A percentile compares a stretch with the other conserved stretches of the same genome.
These are phyloP conservation scores for thale cress (Arabidopsis thaliana) DNA, from an alignment of 345 rosid genomes.

Conservation along the genomic window DNA sequence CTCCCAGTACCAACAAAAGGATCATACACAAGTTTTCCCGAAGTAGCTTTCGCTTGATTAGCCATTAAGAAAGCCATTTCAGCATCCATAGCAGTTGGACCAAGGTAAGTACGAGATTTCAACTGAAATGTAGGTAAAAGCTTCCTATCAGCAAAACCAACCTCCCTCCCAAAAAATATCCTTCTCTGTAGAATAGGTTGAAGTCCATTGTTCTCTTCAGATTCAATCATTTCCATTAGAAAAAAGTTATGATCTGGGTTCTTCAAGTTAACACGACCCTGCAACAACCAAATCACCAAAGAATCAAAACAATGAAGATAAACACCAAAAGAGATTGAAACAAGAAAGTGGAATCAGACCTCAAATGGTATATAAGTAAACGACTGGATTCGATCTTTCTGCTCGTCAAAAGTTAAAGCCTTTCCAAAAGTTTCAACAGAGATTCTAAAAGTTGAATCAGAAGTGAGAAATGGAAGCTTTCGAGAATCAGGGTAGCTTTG, in stretches of 20 bases:
- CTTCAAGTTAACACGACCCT: conserved; percentile 81
- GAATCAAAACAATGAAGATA: conserved; percentile 7
- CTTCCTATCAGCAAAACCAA: conserved; percentile 92
- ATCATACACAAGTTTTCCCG: conserved; percentile 88
- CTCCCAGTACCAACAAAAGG: conserved; percentile 99
- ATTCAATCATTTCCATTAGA: conserved; percentile 84
- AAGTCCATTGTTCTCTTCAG: conserved; percentile 80
- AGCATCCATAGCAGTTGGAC: conserved; percentile 99
- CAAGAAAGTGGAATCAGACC: conserved; percentile 50
- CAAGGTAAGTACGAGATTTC: conserved; percentile 84
- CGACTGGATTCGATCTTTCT: conserved; percentile 66
- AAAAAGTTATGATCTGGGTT: conserved; percentile 85
- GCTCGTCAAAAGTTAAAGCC: conserved; percentile 72
- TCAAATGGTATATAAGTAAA: conserved; percentile 79
- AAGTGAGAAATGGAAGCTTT: conserved; percentile 67
- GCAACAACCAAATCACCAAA: conserved; percentile 37
- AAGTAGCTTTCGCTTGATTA: conserved; percentile 80
- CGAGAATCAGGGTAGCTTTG: conserved; percentile 70
- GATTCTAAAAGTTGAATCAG: conserved; percentile 69
- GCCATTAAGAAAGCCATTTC: conserved; percentile 98
- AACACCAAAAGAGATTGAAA: neutral
- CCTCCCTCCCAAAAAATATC: conserved; percentile 88
- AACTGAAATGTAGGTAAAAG: conserved; percentile 84
- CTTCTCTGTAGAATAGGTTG: conserved; percentile 76
- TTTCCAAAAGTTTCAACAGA: conserved; percentile 88